Base-by-base conservation (phyloP, 2,329 filamentous ascomycete genomes). In the Xylariomycetidae sp. region DNA sequence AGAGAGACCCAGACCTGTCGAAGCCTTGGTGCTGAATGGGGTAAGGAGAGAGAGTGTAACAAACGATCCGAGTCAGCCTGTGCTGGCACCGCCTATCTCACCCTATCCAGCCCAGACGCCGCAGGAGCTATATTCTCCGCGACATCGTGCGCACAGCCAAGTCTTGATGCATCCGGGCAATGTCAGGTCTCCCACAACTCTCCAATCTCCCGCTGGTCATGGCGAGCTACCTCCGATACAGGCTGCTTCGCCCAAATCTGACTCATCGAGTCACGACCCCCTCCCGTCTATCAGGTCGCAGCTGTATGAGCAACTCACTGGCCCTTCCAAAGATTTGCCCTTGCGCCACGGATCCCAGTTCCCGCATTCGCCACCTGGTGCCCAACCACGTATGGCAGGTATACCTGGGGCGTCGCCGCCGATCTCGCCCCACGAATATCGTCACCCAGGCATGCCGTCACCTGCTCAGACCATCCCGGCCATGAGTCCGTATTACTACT, bases 351-450 rank as follows among this genome's bases (percentile, higher is more conserved):
- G 27, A 22, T 42, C 37, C 42, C 48, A 45, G 8, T 59, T 50
- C 30, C 48, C 55, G 18, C 57, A 57, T 18, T 64, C 62, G 4
- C 59, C 63, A 2, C 57, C 63, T 12, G 46, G 46, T 8, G 44
- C 42, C 4, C 42, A 47, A 17, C 47, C 55, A 3, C 56, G 50
- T 5, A 44, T 64, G 14, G 45, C 51, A 6, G 44, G 50, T 3
- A 48, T 66, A n/a, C 42, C 56, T n/a, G 48, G 51, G 12, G 45
- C 44, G 2, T 65, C 71, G 14, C 69, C 73, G 9, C 70, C 72
- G 2, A 60, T 68, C 11, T 77, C 72, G 4, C 68, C 71, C 12
- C 63, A 66, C 32, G 68, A 74, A 13, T 53, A 50, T 13, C 71
- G 64, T 38, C 53, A 57, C n/a, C 57, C 59, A 38, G 64, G 64